Percentiles rank a stretch among this genome's conserved stretches.
phyloP scores from a whole-genome alignment of 768 basidiomycete species.

The Lentinula edodes region DNA sequence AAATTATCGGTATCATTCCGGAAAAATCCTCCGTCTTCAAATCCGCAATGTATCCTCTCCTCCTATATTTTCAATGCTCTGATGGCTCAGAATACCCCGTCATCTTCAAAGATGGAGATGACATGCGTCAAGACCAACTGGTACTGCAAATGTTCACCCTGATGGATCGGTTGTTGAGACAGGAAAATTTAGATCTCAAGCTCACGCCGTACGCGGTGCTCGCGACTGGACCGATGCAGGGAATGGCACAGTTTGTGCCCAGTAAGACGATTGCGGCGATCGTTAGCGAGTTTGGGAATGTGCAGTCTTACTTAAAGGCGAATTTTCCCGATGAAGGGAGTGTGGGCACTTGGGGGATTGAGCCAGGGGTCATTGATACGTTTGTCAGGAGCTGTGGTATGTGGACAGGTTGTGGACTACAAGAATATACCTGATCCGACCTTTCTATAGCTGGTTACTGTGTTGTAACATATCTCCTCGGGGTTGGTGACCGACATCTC shows the following conservation, averaged over 20 bases:
- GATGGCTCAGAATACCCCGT: constrained; percentile 86
- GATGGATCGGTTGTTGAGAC: constrained; percentile 90
- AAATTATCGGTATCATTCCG: constrained; percentile 80
- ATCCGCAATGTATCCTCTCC: constrained; percentile 88
- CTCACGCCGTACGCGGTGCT: constrained; percentile 89
- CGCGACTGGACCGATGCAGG: constrained; percentile 87
- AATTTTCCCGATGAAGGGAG: constrained; percentile 92
- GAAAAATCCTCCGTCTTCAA: constrained; percentile 97
- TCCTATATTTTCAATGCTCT: constrained; percentile 84
- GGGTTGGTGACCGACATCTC: constrained; percentile 94
- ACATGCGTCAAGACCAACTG: constrained; percentile 97
- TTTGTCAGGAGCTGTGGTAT: constrained; percentile 91
- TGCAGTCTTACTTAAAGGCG: constrained; percentile 84
- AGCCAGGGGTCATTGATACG: constrained; percentile 90
- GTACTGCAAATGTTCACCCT: constrained; percentile 98
- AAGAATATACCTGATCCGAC: constrained; percentile 10
- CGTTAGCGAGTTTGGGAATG: constrained; percentile 83
- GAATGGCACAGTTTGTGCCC: constrained; percentile 94
- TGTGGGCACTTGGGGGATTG: constrained; percentile 91
- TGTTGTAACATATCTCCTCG: constrained; percentile 92
- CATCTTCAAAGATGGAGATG: constrained; percentile 99
- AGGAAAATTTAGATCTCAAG: constrained; percentile 93
- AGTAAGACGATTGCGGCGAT: constrained; percentile 96
- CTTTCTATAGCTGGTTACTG: constrained; percentile 84
- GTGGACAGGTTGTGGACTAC: constrained; percentile 28